Evolutionary conservation across 306 rosid species (phyloP).

Genomic region (Vachellia pachyceras): DNA sequence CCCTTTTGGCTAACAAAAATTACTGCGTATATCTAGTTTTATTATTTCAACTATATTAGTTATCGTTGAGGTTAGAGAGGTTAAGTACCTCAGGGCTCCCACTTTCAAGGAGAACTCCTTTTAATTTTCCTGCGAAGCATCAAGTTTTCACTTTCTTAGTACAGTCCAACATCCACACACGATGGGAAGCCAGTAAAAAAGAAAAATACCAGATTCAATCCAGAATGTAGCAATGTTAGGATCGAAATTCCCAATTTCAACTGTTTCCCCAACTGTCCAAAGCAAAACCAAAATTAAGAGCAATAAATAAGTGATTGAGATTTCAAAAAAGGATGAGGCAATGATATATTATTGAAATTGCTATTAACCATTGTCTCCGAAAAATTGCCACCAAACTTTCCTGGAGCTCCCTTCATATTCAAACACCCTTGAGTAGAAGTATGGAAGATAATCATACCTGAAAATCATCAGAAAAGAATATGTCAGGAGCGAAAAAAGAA

Average conservation of each 20-base stretch:
- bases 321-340: not conserved
- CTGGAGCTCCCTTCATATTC: conserved; percentile 91
- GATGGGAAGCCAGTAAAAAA: conserved; percentile 17
- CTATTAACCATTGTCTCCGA: conserved; percentile 80
- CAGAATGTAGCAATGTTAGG: conserved; percentile 95
- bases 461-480: conserved; percentile 33
- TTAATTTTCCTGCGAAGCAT: conserved; percentile 70
- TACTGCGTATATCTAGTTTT: conserved; percentile 1
- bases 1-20: not conserved
- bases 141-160: conserved; percentile 38
- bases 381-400: conserved; percentile 98
- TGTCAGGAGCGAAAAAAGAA: not conserved
- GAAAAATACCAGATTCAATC: conserved; percentile 78
- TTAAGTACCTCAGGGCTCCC: conserved; percentile 84
- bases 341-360: not conserved
- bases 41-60: conserved; percentile 13
- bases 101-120: conserved; percentile 92
- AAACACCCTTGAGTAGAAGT: conserved; percentile 91
- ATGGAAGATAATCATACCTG: conserved; percentile 96
- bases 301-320: conserved; percentile 11
- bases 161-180: conserved; percentile 7
- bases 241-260: conserved; percentile 92
- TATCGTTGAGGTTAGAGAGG: conserved; percentile 19
- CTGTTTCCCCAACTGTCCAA: conserved; percentile 84
- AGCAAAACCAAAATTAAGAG: conserved; percentile 30